These are phyloP conservation scores for Escovopsis weberi DNA, from an alignment of 2,329 filamentous ascomycete genomes.

Conservation along the genomic window DNA sequence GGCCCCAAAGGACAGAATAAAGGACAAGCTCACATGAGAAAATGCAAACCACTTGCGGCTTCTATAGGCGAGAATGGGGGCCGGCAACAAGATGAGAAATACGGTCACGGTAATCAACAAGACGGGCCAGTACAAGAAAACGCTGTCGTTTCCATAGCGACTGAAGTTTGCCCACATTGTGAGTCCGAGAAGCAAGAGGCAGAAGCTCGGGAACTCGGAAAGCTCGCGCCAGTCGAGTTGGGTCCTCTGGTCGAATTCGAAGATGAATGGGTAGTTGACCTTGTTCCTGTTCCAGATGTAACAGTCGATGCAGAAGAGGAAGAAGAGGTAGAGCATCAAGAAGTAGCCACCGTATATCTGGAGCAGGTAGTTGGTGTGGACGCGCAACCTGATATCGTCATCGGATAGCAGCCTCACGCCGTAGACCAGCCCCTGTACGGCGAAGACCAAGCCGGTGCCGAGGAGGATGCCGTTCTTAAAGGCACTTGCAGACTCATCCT, in stretches of 20 bases:
- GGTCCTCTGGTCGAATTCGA: constrained; percentile 83
- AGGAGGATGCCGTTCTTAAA: constrained; percentile 52
- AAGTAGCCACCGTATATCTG: constrained; percentile 94
- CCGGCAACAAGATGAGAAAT: constrained; percentile 60
- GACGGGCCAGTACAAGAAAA: constrained; percentile 80
- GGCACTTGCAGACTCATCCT: constrained; percentile 40
- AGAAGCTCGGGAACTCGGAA: constrained; percentile 73
- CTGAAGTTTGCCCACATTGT: constrained; percentile 85
- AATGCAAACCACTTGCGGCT: constrained; percentile 78
- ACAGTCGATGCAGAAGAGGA: constrained; percentile 76
- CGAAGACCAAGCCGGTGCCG: constrained; percentile 52
- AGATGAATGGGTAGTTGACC: constrained; percentile 94
- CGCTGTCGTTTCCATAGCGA: constrained; percentile 43
- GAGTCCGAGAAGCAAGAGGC: constrained; percentile 62
- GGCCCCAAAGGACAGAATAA: neutral
- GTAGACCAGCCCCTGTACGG: constrained; percentile 49
- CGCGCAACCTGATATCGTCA: constrained; percentile 30
- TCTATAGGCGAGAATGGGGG: constrained; percentile 56
- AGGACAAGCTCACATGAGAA: constrained; percentile 49
- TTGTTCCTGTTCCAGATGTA: constrained; percentile 69
- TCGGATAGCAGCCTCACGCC: constrained; percentile 38
- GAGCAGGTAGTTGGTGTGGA: constrained; percentile 53
- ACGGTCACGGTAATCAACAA: constrained; percentile 57
- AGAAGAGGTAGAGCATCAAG: constrained; percentile 62
- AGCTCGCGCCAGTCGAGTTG: constrained; percentile 83